Conservation (phyloP, 2,329 filamentous ascomycete species). For the Diaporthe citriasiana region DNA sequence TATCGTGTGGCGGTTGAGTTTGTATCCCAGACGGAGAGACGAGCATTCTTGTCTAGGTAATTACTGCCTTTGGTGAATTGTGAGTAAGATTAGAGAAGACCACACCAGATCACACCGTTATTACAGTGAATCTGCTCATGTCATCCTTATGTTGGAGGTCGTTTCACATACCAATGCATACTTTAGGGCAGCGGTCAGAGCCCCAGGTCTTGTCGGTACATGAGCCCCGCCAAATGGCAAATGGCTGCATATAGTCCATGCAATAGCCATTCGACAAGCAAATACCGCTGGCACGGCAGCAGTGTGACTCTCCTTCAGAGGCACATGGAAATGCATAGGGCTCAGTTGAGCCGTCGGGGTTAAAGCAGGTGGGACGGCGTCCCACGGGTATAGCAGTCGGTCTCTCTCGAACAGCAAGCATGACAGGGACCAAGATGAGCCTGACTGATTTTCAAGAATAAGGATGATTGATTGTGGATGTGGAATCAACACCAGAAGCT, state of each 20-base stretch:
- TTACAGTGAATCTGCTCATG: too few relatives aligned
- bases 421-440: neutral
- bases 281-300: conserved; percentile 6
- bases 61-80: neutral
- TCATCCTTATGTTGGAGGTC: neutral
- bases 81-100: neutral
- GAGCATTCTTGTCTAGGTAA: neutral
- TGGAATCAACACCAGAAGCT: neutral
- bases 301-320: conserved; percentile 24
- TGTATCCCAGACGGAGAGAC: conserved; percentile 1
- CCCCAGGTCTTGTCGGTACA: conserved; percentile 29
- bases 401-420: neutral
- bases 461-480: too few relatives aligned
- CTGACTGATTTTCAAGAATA: neutral
- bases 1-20: conserved; percentile 13
- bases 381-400: neutral
- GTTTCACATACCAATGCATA: neutral
- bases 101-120: neutral
- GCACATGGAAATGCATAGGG: neutral
- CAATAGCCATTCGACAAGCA: conserved; percentile 35
- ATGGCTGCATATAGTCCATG: conserved; percentile 27
- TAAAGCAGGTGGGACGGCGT: neutral
- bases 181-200: conserved; percentile 13
- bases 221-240: conserved; percentile 22
- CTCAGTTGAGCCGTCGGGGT: neutral